Percentiles rank a stretch among this genome's conserved stretches.
Conservation (phyloP, 257 asterid species). For the Nyctanthes arbortristis region DNA sequence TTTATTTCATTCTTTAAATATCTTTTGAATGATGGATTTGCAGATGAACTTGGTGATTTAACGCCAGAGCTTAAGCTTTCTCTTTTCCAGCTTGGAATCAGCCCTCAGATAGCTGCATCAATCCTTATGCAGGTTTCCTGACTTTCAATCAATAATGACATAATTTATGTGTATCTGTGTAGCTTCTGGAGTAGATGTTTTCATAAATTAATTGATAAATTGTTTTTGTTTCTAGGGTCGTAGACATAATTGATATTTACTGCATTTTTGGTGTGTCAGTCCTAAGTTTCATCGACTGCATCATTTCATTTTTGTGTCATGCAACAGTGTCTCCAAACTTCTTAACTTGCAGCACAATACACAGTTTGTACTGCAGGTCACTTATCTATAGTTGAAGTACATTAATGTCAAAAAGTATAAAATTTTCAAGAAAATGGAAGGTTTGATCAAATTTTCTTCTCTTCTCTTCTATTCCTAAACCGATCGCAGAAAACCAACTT, state of each 20-base stretch:
- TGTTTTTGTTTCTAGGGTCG: neutral
- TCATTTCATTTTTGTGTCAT: neutral
- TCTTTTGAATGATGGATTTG: constrained; percentile 25
- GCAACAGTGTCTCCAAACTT: neutral
- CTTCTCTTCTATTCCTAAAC: neutral
- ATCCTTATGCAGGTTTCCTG: constrained; percentile 88
- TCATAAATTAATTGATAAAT: neutral
- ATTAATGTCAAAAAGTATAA: neutral
- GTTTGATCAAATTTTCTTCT: neutral
- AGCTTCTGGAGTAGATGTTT: neutral
- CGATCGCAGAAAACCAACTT: neutral
- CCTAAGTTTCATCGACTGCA: neutral
- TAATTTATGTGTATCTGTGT: neutral
- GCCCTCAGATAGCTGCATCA: constrained; percentile 98
- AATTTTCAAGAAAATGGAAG: neutral
- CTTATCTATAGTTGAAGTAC: neutral
- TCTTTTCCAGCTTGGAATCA: constrained; percentile 91
- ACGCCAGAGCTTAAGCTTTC: constrained; percentile 91
- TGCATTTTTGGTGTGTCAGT: neutral
- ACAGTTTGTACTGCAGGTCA: neutral
- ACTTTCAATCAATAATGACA: constrained; percentile 15
- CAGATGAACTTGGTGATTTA: constrained; percentile 91
- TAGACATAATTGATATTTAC: neutral
- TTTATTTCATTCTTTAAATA: neutral
- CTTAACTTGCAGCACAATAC: neutral